Conservation (phyloP, 352 stramenopile species). For the Phytopythium kandeliae region DNA sequence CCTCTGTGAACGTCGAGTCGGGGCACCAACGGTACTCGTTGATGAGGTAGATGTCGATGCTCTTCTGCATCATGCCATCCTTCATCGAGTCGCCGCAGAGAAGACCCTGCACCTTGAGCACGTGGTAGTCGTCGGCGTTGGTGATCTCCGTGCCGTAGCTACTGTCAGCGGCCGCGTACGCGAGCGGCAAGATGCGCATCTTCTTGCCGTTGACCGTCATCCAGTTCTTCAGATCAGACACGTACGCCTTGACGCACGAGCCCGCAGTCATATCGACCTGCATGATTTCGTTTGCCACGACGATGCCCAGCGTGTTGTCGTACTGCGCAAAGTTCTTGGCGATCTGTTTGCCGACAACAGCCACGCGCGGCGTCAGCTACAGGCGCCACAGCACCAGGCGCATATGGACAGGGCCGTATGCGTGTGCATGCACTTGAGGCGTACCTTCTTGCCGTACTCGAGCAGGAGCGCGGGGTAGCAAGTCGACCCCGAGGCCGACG, state of each 20-base stretch:
- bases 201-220: conserved; percentile 84
- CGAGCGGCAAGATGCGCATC: conserved; percentile 68
- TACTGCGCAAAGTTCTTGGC: conserved; percentile 87
- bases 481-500: conserved; percentile 34
- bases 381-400: no score
- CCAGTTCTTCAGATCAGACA: conserved; percentile 83
- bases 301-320: conserved; percentile 78
- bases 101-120: conserved; percentile 78
- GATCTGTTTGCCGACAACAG: no score
- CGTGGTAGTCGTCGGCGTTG: conserved; percentile 74
- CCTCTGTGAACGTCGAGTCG: conserved; percentile 54
- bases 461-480: conserved; percentile 82
- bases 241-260: conserved; percentile 82
- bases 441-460: conserved; percentile 78
- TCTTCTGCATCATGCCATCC: conserved; percentile 72
- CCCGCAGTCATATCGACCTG: conserved; percentile 65
- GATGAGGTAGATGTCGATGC: conserved; percentile 87
- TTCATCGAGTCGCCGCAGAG: conserved; percentile 82
- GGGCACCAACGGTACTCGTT: conserved; percentile 88
- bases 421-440: neutral
- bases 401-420: neutral
- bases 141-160: conserved; percentile 46
- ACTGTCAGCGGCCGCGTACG: conserved; percentile 80
- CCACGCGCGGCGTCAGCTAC: neutral
- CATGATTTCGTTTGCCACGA: conserved; percentile 88